Evolutionary conservation across 2,329 filamentous ascomycete species (phyloP).

Genomic region (Neofusicoccum umdonicola): DNA sequence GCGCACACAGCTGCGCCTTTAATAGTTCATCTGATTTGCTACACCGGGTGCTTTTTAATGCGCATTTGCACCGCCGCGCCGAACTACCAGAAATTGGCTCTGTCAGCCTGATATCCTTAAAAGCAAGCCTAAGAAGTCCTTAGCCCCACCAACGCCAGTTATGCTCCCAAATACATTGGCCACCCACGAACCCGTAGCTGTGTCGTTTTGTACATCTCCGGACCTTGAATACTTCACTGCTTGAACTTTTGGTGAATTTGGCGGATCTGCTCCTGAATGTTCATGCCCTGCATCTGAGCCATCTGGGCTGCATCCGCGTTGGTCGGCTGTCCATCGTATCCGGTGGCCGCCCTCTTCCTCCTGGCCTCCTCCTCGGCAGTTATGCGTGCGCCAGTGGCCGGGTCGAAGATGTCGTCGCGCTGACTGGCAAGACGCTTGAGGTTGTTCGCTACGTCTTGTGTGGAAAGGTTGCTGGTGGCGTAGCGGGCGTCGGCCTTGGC

Average conservation of each 20-base stretch:
- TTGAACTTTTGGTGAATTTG: conserved; percentile 59
- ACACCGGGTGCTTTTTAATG: not conserved
- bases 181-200: conserved; percentile 4
- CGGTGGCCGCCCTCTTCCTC: conserved; percentile 66
- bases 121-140: conserved; percentile 14
- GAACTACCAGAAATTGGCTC: conserved; percentile 13
- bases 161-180: not conserved
- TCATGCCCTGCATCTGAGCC: conserved; percentile 56
- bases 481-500: conserved; percentile 83
- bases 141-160: conserved; percentile 10
- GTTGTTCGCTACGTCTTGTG: conserved; percentile 86
- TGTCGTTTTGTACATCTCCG: not conserved
- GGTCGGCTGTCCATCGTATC: conserved; percentile 64
- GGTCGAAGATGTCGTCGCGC: conserved; percentile 82
- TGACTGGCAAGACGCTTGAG: conserved; percentile 92
- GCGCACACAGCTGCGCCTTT: not conserved
- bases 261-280: conserved; percentile 82
- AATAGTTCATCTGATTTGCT: not conserved
- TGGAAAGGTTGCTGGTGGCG: conserved; percentile 81
- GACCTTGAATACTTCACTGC: not conserved
- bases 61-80: conserved; percentile 6
- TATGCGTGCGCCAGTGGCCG: conserved; percentile 64
- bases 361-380: conserved; percentile 71
- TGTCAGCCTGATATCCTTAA: conserved; percentile 15
- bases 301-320: conserved; percentile 54